phyloP scores from a whole-genome alignment of 805 yeast genomes.

The Wickerhamiella occidentalis region DNA sequence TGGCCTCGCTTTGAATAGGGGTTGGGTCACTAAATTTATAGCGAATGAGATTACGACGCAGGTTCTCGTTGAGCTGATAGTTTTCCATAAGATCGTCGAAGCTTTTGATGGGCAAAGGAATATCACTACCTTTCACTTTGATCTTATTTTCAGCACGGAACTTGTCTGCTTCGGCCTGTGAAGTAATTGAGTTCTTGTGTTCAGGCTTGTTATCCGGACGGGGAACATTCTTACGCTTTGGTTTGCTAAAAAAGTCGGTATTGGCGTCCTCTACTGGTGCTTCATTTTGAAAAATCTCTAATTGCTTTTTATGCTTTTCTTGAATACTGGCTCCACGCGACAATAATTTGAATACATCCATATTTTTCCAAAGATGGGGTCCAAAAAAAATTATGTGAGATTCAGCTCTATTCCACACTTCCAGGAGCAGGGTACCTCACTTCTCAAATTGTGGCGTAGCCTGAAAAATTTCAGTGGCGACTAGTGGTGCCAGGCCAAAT shows the following conservation, averaged over 20 bases:
- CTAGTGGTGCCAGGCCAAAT: no score
- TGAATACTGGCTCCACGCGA: slow-evolving; percentile 76
- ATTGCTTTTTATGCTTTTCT: slow-evolving; percentile 33
- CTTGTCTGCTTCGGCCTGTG: slow-evolving; percentile 45
- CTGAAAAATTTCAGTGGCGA: slow-evolving; percentile 9
- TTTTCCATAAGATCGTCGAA: slow-evolving; percentile 68
- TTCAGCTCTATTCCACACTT: no score
- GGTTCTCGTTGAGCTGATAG: slow-evolving; percentile 47
- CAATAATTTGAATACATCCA: slow-evolving; percentile 73
- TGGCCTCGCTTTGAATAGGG: slow-evolving; percentile 81
- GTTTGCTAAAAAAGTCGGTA: slow-evolving; percentile 65
- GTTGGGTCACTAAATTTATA: slow-evolving; percentile 78
- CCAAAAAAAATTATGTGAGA: slow-evolving; percentile 2
- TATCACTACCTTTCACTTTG: slow-evolving; percentile 70
- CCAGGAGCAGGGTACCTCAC: no score
- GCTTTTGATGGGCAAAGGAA: slow-evolving; percentile 84
- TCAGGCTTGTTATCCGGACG: slow-evolving; percentile 12
- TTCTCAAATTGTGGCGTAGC: neutral
- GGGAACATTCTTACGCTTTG: slow-evolving; percentile 6
- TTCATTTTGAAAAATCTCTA: slow-evolving; percentile 21
- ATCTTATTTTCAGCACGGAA: slow-evolving; percentile 50
- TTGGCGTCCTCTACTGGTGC: slow-evolving; percentile 32
- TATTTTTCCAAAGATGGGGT: neutral
- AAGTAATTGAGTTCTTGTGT: slow-evolving; percentile 31
- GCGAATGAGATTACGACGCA: slow-evolving; percentile 51